These are phyloP conservation scores for Bremia lactucae DNA, from an alignment of 352 stramenopile genomes.

Conservation along the genomic window DNA sequence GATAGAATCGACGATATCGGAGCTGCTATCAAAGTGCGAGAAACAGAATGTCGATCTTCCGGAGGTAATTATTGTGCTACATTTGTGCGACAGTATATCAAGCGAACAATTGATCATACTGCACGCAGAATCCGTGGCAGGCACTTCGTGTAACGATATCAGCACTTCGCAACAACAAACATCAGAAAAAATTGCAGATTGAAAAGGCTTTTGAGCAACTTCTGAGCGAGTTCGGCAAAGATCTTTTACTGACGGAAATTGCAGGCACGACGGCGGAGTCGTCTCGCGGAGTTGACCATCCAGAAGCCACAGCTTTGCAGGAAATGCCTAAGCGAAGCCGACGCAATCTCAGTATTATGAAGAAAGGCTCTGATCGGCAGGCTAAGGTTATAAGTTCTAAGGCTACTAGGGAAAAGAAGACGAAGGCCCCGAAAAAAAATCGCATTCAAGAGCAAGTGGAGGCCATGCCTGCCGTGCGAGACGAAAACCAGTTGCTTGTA, in stretches of 20 bases:
- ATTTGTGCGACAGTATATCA: neutral
- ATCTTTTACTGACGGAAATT: neutral
- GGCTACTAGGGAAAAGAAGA: conserved; percentile 22
- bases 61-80: conserved; percentile 7
- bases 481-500: conserved; percentile 52
- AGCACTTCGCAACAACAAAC: conserved; percentile 24
- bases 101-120: neutral
- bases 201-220: conserved; percentile 35
- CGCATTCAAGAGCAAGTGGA: conserved; percentile 34
- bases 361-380: neutral
- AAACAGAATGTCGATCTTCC: conserved; percentile 33
- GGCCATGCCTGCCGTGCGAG: conserved; percentile 17
- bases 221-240: conserved; percentile 16
- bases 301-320: conserved; percentile 14
- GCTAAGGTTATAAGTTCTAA: conserved; percentile 12
- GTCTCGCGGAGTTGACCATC: conserved; percentile 2
- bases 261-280: neutral
- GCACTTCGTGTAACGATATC: conserved; percentile 28
- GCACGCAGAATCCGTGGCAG: conserved; percentile 30
- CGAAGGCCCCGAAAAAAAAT: conserved; percentile 21
- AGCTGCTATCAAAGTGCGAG: conserved; percentile 59
- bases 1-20: conserved; percentile 36
- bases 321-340: conserved; percentile 18
- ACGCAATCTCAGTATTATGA: conserved; percentile 6
- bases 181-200: conserved; percentile 35